Evolutionary conservation across 768 basidiomycete species (phyloP).

Genomic region (Lactifluus rugatus): DNA sequence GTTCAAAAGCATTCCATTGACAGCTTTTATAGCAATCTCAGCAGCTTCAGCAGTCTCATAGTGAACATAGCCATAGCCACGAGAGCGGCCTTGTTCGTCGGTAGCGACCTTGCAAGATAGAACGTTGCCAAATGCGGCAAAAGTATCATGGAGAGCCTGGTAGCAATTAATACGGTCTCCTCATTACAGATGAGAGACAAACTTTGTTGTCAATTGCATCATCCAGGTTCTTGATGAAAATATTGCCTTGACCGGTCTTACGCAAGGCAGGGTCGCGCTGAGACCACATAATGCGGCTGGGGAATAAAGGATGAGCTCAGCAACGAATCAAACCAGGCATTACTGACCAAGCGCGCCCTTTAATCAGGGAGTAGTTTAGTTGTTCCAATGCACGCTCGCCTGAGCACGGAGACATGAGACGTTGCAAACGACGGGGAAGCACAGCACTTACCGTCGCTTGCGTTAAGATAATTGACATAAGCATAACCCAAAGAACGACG

Average conservation of each 20-base stretch:
- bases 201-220: conserved; percentile 98
- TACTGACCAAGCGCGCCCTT: conserved; percentile 86
- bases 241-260: conserved; percentile 99
- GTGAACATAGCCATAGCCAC: conserved; percentile 98
- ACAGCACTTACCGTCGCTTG: conserved; percentile 66
- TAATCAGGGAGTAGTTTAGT: conserved; percentile 98
- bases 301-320: conserved; percentile 1
- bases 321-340: background rate
- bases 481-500: conserved; percentile 99
- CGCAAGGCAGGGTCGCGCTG: conserved; percentile 98
- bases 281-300: conserved; percentile 99
- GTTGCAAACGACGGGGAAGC: background rate
- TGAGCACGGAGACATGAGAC: conserved; percentile 25
- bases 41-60: conserved; percentile 98
- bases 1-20: conserved; percentile 98
- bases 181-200: conserved; percentile 2
- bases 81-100: conserved; percentile 90
- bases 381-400: conserved; percentile 98
- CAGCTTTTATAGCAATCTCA: conserved; percentile 92
- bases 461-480: conserved; percentile 98
- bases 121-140: conserved; percentile 97
- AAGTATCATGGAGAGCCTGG: conserved; percentile 97
- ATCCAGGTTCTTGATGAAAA: conserved; percentile 99
- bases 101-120: conserved; percentile 98
- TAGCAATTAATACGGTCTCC: background rate